Conservation (phyloP, 2,329 filamentous ascomycete genomes). For the Herpotrichia juniperi region DNA sequence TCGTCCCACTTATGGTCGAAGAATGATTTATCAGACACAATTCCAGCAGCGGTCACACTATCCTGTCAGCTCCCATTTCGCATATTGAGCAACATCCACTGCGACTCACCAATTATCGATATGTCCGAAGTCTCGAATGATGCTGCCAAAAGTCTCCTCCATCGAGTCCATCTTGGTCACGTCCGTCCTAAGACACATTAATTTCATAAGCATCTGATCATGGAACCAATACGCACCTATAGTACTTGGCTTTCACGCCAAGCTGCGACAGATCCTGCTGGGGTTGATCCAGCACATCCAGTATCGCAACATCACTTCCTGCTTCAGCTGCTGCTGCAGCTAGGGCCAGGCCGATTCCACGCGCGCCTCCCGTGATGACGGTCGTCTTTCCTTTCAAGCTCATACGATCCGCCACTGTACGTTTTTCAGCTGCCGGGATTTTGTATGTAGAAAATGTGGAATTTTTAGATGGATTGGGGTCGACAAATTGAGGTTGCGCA, state of each 20-base stretch:
- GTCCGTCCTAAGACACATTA: conserved; percentile 2
- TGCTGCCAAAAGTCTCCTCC: conserved; percentile 1
- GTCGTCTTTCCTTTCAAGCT: conserved; percentile 3
- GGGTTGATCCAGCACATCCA: conserved; percentile 1
- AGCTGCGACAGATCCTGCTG: background rate
- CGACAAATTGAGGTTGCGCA: background rate
- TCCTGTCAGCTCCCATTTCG: background rate
- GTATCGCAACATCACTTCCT: background rate
- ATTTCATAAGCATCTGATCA: background rate
- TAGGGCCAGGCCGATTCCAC: background rate
- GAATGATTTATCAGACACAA: conserved; percentile 54
- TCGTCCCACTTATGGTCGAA: conserved; percentile 53
- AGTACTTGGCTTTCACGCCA: conserved; percentile 7
- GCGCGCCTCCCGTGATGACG: conserved; percentile 1
- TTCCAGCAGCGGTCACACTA: conserved; percentile 40
- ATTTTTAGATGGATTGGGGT: background rate
- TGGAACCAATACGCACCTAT: background rate
- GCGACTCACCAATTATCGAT: conserved; percentile 4
- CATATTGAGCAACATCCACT: background rate
- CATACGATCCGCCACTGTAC: background rate
- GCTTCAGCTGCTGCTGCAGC: background rate
- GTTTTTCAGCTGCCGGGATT: background rate
- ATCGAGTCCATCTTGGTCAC: conserved; percentile 2
- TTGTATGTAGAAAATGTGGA: background rate
- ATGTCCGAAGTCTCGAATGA: conserved; percentile 1